These are phyloP conservation scores for Arthrobotrys megalospora DNA, from an alignment of 2,329 filamentous ascomycete species.

Conservation along the genomic window DNA sequence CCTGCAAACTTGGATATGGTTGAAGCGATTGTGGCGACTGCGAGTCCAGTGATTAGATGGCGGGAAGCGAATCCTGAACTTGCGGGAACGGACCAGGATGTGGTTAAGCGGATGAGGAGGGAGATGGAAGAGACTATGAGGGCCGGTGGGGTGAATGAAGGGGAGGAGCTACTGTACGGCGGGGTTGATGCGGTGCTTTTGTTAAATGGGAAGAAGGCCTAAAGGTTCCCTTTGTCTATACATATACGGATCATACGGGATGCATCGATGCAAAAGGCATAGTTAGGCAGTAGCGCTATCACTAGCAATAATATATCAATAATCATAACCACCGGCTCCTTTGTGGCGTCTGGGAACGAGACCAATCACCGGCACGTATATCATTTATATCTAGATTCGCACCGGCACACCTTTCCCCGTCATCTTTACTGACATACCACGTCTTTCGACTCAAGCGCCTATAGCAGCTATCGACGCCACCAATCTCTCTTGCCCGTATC, in stretches of 20 bases:
- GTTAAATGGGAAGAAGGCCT: background rate
- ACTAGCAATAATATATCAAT: too few relatives aligned
- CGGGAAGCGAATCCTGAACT: constrained; percentile 69
- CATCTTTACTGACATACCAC: too few relatives aligned
- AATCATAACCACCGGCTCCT: too few relatives aligned
- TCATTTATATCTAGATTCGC: too few relatives aligned
- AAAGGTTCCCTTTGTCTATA: background rate
- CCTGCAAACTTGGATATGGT: constrained; percentile 66
- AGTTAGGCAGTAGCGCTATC: too few relatives aligned
- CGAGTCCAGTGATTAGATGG: constrained; percentile 69
- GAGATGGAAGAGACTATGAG: constrained; percentile 10
- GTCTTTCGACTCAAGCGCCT: too few relatives aligned
- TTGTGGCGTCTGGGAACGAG: too few relatives aligned
- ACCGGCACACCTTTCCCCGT: too few relatives aligned
- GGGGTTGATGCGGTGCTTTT: constrained; percentile 23
- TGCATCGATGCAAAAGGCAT: too few relatives aligned
- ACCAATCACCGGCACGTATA: too few relatives aligned
- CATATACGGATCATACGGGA: background rate
- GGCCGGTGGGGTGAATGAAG: background rate
- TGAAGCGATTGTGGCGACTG: constrained; percentile 67
- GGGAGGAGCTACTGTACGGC: constrained; percentile 7
- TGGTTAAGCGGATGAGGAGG: constrained; percentile 65
- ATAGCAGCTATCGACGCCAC: too few relatives aligned
- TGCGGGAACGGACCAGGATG: constrained; percentile 68
- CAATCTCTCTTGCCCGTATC: too few relatives aligned